Evolutionary conservation across 2,329 filamentous ascomycete genomes (phyloP), one percentile per base, ranked within the genome.

Genomic region (Didymella segeticola): DNA sequence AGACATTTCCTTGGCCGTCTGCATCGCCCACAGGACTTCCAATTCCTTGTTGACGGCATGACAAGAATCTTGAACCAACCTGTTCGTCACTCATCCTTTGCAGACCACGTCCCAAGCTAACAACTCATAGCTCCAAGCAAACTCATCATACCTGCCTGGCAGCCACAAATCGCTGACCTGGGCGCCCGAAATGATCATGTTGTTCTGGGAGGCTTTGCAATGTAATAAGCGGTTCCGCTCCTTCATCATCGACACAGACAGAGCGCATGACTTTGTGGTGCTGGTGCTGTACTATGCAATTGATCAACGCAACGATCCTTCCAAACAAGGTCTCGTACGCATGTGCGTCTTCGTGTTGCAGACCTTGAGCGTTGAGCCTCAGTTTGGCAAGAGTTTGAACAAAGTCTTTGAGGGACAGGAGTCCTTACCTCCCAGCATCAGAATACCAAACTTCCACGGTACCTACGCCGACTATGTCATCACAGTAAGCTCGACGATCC

Each of bases 261-360:
- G 93, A 47, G 91, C 90, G 0, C 91, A 97, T 68, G 95, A 99
- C 72, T 97, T 98, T 75, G 83, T 97, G 45, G 86, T 98, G 11
- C 80, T 98, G 17, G 87, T 96, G 33, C 79, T 98, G 3, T 99
- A 96, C 77, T 97, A 98, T 72, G 91, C 93, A 4, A 86, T 96
- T 39, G 92, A 96, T 71, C 89, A 95, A 74, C 92, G 91, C 69
- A 85, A 86, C 34, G 93, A 98, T 68, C 80, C 89, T 17, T 87
- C 92, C 1, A 96, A 93, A 72, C 93, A 97, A 74, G 95, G 95
- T 1, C 83, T 97, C 1, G 91, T 98, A 22, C 86, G 95, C 49
- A 97, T 98, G 92, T 97, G 95, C 75, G 88, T 96, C n/a, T 98
- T 99, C 73, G 83, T 98, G 36, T 78, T 99, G 33, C 95, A 99